Conservation (phyloP, 2,329 filamentous ascomycete species). For the Cordyceps farinosa region DNA sequence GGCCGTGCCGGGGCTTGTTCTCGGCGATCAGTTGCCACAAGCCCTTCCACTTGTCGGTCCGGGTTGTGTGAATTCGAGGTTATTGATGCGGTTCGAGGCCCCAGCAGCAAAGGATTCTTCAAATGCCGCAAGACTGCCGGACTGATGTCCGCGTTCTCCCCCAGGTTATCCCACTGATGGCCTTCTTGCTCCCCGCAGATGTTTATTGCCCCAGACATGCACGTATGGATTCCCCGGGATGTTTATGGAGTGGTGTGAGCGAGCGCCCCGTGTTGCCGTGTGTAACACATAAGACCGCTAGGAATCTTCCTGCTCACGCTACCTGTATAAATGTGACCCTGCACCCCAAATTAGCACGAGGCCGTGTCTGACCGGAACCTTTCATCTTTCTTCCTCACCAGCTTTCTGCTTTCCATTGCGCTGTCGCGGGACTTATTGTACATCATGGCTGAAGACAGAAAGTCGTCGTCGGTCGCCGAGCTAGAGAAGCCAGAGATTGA, state of each 20-base stretch:
- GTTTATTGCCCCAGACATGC: slow-evolving; percentile 4
- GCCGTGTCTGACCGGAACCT: neutral
- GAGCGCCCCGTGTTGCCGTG: neutral
- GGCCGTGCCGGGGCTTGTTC: neutral
- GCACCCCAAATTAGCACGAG: neutral
- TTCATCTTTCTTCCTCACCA: neutral
- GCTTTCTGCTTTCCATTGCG: neutral
- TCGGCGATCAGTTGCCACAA: slow-evolving; percentile 5
- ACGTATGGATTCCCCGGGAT: neutral
- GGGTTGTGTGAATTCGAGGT: neutral
- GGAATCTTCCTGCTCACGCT: neutral
- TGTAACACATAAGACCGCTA: neutral
- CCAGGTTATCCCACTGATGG: neutral
- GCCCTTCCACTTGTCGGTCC: slow-evolving; percentile 14
- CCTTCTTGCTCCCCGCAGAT: neutral
- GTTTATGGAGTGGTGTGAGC: slow-evolving; percentile 1
- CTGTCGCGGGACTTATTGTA: neutral
- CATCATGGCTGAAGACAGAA: slow-evolving; percentile 10
- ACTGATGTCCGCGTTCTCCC: neutral
- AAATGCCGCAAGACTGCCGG: neutral
- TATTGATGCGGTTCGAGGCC: neutral
- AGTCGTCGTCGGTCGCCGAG: slow-evolving; percentile 8
- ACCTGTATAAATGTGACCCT: slow-evolving; percentile 10
- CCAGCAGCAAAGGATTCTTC: too few relatives aligned
- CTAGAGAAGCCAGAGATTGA: slow-evolving; percentile 30